These are phyloP conservation scores for Astragalus glycyphyllos DNA, from an alignment of 306 rosid species.

Conservation along the genomic window DNA sequence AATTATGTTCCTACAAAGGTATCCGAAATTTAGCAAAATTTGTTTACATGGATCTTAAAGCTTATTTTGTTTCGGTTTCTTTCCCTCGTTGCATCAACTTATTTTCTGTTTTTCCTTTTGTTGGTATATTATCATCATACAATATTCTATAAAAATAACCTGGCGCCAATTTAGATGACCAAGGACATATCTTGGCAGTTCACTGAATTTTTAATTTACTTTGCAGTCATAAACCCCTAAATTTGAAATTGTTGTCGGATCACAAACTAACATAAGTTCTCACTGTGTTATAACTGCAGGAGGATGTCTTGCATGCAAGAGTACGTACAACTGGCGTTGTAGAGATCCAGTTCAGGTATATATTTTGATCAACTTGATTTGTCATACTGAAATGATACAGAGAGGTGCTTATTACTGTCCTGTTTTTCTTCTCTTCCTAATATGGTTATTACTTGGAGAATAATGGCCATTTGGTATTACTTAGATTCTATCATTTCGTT, in stretches of 20 bases:
- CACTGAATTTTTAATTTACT: neutral
- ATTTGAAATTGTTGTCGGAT: slow-evolving; percentile 29
- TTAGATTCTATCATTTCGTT: neutral
- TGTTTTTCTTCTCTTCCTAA: slow-evolving; percentile 13
- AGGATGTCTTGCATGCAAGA: slow-evolving; percentile 94
- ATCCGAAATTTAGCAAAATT: slow-evolving; percentile 10
- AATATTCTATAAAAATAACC: slow-evolving; percentile 7
- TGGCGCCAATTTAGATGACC: neutral
- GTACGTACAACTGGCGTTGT: slow-evolving; percentile 98
- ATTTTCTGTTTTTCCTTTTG: slow-evolving; percentile 16
- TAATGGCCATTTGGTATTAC: neutral
- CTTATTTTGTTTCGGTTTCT: no score
- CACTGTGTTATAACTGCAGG: slow-evolving; percentile 58
- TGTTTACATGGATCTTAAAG: slow-evolving; percentile 2
- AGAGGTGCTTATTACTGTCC: slow-evolving; percentile 24
- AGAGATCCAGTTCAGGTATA: slow-evolving; percentile 99
- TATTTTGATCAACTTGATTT: slow-evolving; percentile 27
- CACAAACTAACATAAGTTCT: slow-evolving; percentile 27
- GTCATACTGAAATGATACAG: slow-evolving; percentile 9
- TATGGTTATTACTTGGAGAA: slow-evolving; percentile 16
- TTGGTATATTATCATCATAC: slow-evolving; percentile 1
- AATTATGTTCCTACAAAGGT: slow-evolving; percentile 97
- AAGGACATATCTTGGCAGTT: neutral
- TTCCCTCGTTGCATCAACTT: neutral
- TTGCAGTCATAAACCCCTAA: slow-evolving; percentile 1